Evolutionary conservation across 108 stramenopile genomes (phyloP).

Genomic region (Epipyxis sp.): DNA sequence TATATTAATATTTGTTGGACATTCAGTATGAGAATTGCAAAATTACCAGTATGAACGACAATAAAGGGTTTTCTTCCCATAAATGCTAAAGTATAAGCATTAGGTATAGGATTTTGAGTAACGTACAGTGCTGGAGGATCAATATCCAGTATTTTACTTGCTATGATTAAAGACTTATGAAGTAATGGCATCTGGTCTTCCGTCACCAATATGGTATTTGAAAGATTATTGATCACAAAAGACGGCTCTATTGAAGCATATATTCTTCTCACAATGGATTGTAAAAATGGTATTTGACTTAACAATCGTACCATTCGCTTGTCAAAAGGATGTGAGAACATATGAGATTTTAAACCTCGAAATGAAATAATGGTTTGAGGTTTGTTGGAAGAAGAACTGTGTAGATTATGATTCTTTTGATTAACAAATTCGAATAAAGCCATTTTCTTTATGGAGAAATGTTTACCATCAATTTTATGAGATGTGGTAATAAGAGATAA

Average conservation of each 20-base stretch:
- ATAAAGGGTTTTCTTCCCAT: slow-evolving; percentile 41
- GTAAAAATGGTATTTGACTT: neutral
- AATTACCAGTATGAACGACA: slow-evolving; percentile 40
- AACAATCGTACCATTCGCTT: neutral
- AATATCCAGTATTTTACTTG: slow-evolving; percentile 38
- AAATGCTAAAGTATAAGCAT: slow-evolving; percentile 44
- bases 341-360: neutral
- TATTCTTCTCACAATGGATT: neutral
- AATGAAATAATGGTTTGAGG: neutral
- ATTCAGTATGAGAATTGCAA: slow-evolving; percentile 36
- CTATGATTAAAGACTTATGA: slow-evolving; percentile 36
- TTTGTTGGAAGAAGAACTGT: neutral
- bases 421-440: too few species aligned
- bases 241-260: neutral
- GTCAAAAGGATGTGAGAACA: neutral
- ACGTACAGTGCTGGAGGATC: slow-evolving; percentile 32
- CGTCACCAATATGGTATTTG: slow-evolving; percentile 37
- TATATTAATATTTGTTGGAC: neutral
- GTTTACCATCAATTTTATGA: too few species aligned
- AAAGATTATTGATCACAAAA: slow-evolving; percentile 36
- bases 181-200: slow-evolving; percentile 40
- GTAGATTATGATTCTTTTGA: too few species aligned
- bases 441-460: too few species aligned
- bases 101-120: slow-evolving; percentile 41
- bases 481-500: too few species aligned